Evolutionary conservation across 352 stramenopile species (phyloP).

Genomic region (Globisporangium paroecandrum): DNA sequence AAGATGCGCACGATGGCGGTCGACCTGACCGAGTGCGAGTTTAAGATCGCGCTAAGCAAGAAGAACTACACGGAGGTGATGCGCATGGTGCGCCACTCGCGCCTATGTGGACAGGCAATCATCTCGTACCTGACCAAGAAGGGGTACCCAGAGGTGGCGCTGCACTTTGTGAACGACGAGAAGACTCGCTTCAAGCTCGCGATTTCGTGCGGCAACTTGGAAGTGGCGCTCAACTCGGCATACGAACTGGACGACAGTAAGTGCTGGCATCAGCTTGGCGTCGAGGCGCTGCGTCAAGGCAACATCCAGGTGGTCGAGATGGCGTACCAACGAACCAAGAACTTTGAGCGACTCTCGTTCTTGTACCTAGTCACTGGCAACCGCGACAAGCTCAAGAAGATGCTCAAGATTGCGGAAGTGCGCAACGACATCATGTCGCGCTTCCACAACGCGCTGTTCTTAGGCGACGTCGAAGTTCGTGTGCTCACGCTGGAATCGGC

Average conservation of each 20-base stretch:
- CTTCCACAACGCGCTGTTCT: constrained; percentile 98
- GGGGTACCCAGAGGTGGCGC: constrained; percentile 98
- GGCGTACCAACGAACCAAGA: constrained; percentile 99
- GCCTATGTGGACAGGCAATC: constrained; percentile 97
- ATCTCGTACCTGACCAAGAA: constrained; percentile 99
- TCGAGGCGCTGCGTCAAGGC: constrained; percentile 96
- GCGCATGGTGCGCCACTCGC: constrained; percentile 97
- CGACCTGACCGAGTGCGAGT: constrained; percentile 98
- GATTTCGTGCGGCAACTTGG: constrained; percentile 98
- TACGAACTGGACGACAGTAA: constrained; percentile 95
- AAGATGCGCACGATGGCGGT: constrained; percentile 96
- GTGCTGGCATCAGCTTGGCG: constrained; percentile 97
- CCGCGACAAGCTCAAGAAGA: constrained; percentile 98
- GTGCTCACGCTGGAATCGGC: constrained; percentile 95
- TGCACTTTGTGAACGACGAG: constrained; percentile 99
- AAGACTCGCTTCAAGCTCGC: constrained; percentile 98
- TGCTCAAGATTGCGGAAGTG: constrained; percentile 99
- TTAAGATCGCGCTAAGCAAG: constrained; percentile 95
- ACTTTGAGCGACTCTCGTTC: constrained; percentile 99
- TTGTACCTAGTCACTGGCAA: constrained; percentile 99
- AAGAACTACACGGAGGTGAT: constrained; percentile 98
- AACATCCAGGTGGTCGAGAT: constrained; percentile 99
- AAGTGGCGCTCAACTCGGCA: constrained; percentile 96
- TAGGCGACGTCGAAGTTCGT: constrained; percentile 95
- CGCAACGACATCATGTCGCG: constrained; percentile 97